A percentile compares a stretch with the other conserved stretches of the same genome.
These are phyloP conservation scores for Chrysoporthe puriensis DNA, from an alignment of 2,329 filamentous ascomycete species.

Conservation along the genomic window DNA sequence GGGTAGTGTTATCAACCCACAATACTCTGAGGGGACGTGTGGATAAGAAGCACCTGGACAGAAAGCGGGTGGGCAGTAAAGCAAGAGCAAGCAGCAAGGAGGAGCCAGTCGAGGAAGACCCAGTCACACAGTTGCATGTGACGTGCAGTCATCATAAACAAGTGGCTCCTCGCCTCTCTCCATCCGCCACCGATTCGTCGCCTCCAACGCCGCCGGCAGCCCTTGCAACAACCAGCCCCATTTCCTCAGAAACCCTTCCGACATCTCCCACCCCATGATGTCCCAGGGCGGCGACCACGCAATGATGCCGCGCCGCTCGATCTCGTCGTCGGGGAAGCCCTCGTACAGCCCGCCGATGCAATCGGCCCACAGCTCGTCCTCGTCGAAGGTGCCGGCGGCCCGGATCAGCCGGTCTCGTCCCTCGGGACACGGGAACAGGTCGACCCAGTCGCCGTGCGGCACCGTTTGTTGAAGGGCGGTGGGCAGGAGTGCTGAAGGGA, in stretches of 20 bases:
- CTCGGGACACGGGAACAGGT: conserved; percentile 44
- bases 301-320: conserved; percentile 45
- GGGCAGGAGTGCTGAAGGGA: conserved; percentile 42
- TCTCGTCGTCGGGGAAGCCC: conserved; percentile 47
- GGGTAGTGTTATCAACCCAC: too few relatives aligned
- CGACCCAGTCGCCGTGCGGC: conserved; percentile 46
- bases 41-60: too few relatives aligned
- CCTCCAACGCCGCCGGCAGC: conserved; percentile 36
- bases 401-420: conserved; percentile 45
- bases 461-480: conserved; percentile 44
- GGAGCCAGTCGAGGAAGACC: too few relatives aligned
- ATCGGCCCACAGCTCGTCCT: conserved; percentile 49
- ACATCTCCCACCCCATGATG: conserved; percentile 45
- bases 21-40: too few relatives aligned
- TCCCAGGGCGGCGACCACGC: conserved; percentile 48
- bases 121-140: conserved; percentile 20
- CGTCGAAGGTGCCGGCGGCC: conserved; percentile 42
- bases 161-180: conserved; percentile 40
- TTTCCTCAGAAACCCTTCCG: conserved; percentile 29
- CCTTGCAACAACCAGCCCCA: background rate
- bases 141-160: conserved; percentile 32
- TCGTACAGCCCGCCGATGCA: conserved; percentile 47
- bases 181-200: conserved; percentile 42
- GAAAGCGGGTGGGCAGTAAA: too few relatives aligned
- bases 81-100: too few relatives aligned